Conservation (phyloP, 176 grass and related monocot genomes). For the Stipa capillata region DNA sequence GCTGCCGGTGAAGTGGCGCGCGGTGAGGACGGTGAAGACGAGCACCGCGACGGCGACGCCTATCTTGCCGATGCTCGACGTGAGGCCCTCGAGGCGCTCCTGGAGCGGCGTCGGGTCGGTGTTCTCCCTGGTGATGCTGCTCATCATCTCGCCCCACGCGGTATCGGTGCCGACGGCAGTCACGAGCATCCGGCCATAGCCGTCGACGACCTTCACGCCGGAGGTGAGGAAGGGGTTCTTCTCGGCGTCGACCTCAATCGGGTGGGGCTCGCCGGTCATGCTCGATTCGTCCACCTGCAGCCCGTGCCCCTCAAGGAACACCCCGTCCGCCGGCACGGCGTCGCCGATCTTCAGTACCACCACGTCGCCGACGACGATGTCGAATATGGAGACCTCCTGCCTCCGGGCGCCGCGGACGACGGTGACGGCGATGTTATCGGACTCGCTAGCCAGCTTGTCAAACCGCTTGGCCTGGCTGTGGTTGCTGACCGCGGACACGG, state of each 20-base stretch:
- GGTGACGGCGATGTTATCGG: conserved; percentile 30
- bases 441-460: conserved; percentile 30
- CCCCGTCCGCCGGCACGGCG: conserved; percentile 53
- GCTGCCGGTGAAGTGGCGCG: no score
- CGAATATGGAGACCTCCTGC: conserved; percentile 43
- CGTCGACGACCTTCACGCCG: conserved; percentile 71
- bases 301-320: conserved; percentile 42
- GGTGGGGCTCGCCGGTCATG: conserved; percentile 82
- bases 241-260: conserved; percentile 27
- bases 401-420: conserved; percentile 34
- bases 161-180: conserved; percentile 63
- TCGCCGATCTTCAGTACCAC: conserved; percentile 61
- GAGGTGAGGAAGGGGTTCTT: conserved; percentile 54
- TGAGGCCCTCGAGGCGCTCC: no score
- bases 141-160: no score
- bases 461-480: conserved; percentile 47
- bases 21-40: no score
- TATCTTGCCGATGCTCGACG: no score
- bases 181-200: conserved; percentile 60
- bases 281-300: conserved; percentile 83
- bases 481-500: conserved; percentile 61
- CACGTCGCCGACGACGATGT: conserved; percentile 65
- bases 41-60: no score
- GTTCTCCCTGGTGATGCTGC: no score
- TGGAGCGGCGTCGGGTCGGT: no score